A percentile compares a stretch with the other conserved stretches of the same genome.
Conservation (phyloP, 2,329 filamentous ascomycete species). For the Arachnopeziza araneosa region DNA sequence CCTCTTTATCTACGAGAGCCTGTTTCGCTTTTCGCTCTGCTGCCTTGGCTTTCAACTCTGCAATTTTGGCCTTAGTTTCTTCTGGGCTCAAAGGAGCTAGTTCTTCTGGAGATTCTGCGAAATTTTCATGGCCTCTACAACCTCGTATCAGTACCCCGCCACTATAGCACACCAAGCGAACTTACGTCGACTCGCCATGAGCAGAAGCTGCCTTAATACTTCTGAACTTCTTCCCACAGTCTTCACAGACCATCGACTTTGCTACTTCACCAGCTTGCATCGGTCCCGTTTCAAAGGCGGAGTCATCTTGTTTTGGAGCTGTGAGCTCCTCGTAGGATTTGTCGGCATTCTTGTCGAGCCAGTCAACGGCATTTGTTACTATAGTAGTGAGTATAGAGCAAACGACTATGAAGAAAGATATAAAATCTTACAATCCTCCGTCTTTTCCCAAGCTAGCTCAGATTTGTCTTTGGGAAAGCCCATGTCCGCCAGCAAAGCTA, state of each 20-base stretch:
- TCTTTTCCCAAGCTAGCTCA: constrained; percentile 77
- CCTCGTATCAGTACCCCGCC: constrained; percentile 3
- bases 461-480: constrained; percentile 80
- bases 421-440: constrained; percentile 62
- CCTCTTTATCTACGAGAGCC: constrained; percentile 69
- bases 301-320: constrained; percentile 42
- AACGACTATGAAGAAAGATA: neutral
- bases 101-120: constrained; percentile 88
- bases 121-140: constrained; percentile 76
- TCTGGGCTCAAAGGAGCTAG: constrained; percentile 87
- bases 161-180: neutral
- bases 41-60: constrained; percentile 67
- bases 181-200: constrained; percentile 78
- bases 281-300: constrained; percentile 54
- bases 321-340: constrained; percentile 77
- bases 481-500: constrained; percentile 61
- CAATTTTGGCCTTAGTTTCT: constrained; percentile 76
- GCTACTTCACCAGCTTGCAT: constrained; percentile 66
- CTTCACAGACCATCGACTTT: constrained; percentile 84
- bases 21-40: constrained; percentile 66
- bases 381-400: constrained; percentile 13
- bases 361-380: constrained; percentile 89
- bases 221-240: constrained; percentile 88
- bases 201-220: constrained; percentile 78
- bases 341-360: constrained; percentile 89